Evolutionary conservation across 768 basidiomycete species (phyloP).

Genomic region (Termitomyces sp.): DNA sequence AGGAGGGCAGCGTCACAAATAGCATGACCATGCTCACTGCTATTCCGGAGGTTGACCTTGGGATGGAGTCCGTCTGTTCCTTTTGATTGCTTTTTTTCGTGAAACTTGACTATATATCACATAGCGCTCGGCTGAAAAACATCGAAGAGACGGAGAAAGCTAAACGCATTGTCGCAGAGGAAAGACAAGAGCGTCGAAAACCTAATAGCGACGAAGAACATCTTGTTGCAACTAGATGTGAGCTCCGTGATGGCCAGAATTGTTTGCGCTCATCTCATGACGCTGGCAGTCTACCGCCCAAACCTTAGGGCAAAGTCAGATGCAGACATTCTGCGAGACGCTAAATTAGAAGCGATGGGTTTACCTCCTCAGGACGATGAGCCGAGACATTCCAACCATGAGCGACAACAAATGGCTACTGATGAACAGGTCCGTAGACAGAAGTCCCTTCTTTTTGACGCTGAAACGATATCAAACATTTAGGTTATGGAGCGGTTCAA

Average conservation of each 20-base stretch:
- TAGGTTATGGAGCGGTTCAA: constrained; percentile 97
- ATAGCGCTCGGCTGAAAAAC: constrained; percentile 85
- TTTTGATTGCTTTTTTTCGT: background rate
- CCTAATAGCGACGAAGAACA: constrained; percentile 68
- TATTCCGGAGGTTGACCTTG: constrained; percentile 96
- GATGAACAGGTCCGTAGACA: constrained; percentile 69
- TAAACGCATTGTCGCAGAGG: constrained; percentile 78
- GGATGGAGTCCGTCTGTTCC: constrained; percentile 83
- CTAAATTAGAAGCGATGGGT: constrained; percentile 83
- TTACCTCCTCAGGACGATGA: constrained; percentile 51
- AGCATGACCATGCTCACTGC: constrained; percentile 94
- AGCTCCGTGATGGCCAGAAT: constrained; percentile 21
- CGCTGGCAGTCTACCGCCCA: constrained; percentile 70
- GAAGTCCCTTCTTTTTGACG: background rate
- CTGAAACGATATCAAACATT: background rate
- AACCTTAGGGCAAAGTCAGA: constrained; percentile 82
- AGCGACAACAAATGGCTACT: constrained; percentile 77
- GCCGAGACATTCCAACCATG: constrained; percentile 40
- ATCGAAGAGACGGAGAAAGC: constrained; percentile 98
- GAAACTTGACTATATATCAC: background rate
- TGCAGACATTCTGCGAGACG: constrained; percentile 80
- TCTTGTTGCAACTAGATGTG: constrained; percentile 84
- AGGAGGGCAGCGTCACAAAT: constrained; percentile 92
- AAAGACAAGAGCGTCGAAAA: constrained; percentile 53
- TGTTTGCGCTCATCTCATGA: constrained; percentile 1